Base-by-base conservation (phyloP, 2,329 filamentous ascomycete genomes). In the Xylaria sp. region DNA sequence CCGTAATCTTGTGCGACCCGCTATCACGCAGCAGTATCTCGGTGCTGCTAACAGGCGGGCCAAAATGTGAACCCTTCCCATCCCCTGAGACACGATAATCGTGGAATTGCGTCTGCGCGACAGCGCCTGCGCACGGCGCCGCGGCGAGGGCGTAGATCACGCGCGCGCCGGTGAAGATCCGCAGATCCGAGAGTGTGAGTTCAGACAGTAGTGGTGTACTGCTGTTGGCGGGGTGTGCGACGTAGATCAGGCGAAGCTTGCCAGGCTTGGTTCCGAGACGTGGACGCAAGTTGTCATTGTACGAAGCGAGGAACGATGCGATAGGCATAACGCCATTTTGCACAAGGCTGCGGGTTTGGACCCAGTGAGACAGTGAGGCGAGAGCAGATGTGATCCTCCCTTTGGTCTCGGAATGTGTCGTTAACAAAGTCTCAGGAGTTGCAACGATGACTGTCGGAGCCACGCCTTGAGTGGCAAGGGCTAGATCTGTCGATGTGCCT, bases 131-230 rank as follows among this genome's bases (percentile, higher is more conserved):
- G n/a, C 98, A 92, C 68, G 89, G 88, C 28, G 93, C 84, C 0
- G 92, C 90, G 20, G 93, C 92, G 63, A 99, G 84, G 3, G 94
- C 94, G 79, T 98, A 97, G 59, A 97, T 85, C 65, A 97, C 85
- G 60, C 93, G 89, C 1, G 93, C 91, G 32, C 91, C 88, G 1
- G 92, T 93, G 79, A 94, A 93, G 60, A 97, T 86, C 53, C 94
- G 89, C 65, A 98, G 81, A 76, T 97, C 93, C 0, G 92, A 93
- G 46, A 98, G 84, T 59, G 90, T 87, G 25, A 86, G 80, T 3
- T 91, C 89, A 46, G 87, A 91, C 13, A 98, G 82, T 1, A 87
- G 85, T 1, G 90, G 89, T 0, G 86, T 84, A 1, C 86, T 84
- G 1, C 86, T 84, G 36, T 65, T 63, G 23, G 56, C 86, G 30